Conservation (phyloP, 176 grass and related monocot genomes). For the Zoysia japonica region DNA sequence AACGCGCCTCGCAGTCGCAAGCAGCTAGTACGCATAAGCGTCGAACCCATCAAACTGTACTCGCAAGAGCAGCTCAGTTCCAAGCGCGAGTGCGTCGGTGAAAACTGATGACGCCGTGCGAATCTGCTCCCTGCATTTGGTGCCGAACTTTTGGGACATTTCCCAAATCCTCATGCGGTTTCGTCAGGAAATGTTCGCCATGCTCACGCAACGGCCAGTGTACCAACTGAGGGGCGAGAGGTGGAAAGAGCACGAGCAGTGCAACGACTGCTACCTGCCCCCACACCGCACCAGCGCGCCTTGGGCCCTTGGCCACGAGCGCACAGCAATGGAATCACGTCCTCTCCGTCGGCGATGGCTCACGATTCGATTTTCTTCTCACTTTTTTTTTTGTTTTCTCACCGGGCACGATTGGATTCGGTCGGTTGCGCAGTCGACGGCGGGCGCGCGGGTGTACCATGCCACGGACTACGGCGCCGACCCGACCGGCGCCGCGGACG, state of each 20-base stretch:
- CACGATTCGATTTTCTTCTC: no score
- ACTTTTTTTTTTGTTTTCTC: no score
- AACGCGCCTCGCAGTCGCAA: not conserved
- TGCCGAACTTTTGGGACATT: not conserved
- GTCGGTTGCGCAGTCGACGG: no score
- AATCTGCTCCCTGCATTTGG: not conserved
- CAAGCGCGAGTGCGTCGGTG: constrained; percentile 7
- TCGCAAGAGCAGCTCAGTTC: not conserved
- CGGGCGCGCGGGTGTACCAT: constrained; percentile 54
- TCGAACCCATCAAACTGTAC: not conserved
- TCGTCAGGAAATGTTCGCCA: constrained; percentile 37
- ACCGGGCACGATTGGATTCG: no score
- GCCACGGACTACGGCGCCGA: constrained; percentile 89
- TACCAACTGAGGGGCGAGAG: not conserved
- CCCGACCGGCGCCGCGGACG: constrained; percentile 55
- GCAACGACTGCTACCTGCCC: not conserved
- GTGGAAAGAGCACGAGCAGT: not conserved
- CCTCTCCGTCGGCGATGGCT: no score
- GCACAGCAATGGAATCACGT: no score
- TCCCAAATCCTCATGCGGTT: not conserved
- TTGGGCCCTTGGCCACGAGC: no score
- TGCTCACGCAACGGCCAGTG: not conserved
- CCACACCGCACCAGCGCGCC: not conserved
- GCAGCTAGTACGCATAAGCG: not conserved
- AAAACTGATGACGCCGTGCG: not conserved